These are phyloP conservation scores for Chytriomyces sp. DNA, from an alignment of 192 early-diverging fungal species.

Conservation along the genomic window DNA sequence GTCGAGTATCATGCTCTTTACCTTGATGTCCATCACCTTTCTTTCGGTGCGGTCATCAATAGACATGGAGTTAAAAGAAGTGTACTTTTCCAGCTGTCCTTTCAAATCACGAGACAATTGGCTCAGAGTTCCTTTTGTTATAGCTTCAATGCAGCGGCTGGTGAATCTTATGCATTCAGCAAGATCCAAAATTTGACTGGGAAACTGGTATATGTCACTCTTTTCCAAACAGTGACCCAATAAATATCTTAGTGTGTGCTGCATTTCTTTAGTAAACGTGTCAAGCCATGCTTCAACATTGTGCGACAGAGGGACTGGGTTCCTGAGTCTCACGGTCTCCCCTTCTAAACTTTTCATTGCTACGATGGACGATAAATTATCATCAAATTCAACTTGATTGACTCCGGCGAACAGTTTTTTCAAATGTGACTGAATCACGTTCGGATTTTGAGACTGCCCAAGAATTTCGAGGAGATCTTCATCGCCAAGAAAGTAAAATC, in stretches of 20 bases:
- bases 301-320: slow-evolving; percentile 52
- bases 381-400: slow-evolving; percentile 55
- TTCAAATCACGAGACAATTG: slow-evolving; percentile 39
- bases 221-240: slow-evolving; percentile 45
- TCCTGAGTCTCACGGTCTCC: slow-evolving; percentile 46
- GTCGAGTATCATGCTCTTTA: slow-evolving; percentile 60
- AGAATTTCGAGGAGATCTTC: slow-evolving; percentile 64
- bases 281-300: slow-evolving; percentile 59
- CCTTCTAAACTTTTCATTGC: slow-evolving; percentile 60
- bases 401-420: slow-evolving; percentile 66
- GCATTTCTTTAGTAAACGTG: slow-evolving; percentile 56
- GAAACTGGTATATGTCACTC: slow-evolving; percentile 54
- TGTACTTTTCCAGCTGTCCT: slow-evolving; percentile 53
- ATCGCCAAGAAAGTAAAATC: slow-evolving; percentile 65
- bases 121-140: slow-evolving; percentile 34
- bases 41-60: slow-evolving; percentile 49
- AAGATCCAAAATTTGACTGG: slow-evolving; percentile 50
- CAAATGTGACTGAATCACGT: slow-evolving; percentile 59
- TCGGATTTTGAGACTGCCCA: slow-evolving; percentile 61
- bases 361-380: slow-evolving; percentile 38
- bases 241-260: slow-evolving; percentile 43
- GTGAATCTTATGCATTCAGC: slow-evolving; percentile 58
- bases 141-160: slow-evolving; percentile 44
- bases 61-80: slow-evolving; percentile 43
- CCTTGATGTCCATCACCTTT: slow-evolving; percentile 48